Evolutionary conservation across 2,329 filamentous ascomycete species (phyloP).

Genomic region (Cordyceps fumosorosea): DNA sequence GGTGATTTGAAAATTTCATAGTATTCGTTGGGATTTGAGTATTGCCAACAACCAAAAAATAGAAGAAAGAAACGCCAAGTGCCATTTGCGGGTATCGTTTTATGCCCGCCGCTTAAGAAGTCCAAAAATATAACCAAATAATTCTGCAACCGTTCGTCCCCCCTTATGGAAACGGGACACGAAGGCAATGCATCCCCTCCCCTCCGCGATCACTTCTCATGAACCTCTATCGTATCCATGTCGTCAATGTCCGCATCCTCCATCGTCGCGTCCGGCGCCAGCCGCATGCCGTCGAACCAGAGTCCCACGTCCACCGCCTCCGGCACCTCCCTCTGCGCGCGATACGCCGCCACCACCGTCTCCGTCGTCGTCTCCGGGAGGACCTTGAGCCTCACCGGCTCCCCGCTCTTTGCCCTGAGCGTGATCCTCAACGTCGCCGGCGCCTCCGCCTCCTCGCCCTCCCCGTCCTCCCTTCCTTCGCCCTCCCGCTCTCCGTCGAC

Average conservation of each 20-base stretch:
- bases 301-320: conserved; percentile 51
- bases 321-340: conserved; percentile 44
- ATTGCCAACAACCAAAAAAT: too few species aligned
- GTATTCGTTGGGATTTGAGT: too few species aligned
- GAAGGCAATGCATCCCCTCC: background rate
- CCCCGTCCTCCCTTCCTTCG: conserved; percentile 22
- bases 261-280: conserved; percentile 55
- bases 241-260: conserved; percentile 66
- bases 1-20: too few species aligned
- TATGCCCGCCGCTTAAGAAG: too few species aligned
- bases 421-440: conserved; percentile 40
- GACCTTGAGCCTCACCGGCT: conserved; percentile 45
- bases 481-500: conserved; percentile 26
- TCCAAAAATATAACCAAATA: too few species aligned
- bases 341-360: conserved; percentile 57
- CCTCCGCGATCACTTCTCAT: conserved; percentile 35
- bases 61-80: too few species aligned
- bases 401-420: conserved; percentile 46
- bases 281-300: conserved; percentile 67
- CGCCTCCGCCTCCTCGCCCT: conserved; percentile 21
- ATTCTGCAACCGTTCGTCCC: too few species aligned
- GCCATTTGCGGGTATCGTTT: too few species aligned
- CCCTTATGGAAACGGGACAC: background rate
- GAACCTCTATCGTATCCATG: conserved; percentile 68
- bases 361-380: conserved; percentile 51